Percentiles rank a stretch among this genome's conserved stretches.
phyloP scores from a whole-genome alignment of 2,329 filamentous ascomycete genomes.

The Apiospora marii region DNA sequence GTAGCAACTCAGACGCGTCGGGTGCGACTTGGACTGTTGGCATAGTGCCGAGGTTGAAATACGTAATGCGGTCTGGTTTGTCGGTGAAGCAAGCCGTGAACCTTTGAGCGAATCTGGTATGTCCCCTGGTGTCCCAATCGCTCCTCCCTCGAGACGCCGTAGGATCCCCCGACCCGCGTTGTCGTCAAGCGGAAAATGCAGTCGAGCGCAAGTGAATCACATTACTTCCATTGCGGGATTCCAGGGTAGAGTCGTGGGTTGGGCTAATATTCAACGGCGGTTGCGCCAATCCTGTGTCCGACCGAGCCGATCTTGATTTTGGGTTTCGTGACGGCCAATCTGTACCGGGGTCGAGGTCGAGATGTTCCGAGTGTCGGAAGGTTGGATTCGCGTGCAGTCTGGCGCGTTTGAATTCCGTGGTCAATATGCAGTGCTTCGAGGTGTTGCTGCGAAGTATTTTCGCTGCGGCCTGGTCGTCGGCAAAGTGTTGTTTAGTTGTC shows the following conservation, averaged over 20 bases:
- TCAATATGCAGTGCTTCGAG: not conserved
- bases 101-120: not conserved
- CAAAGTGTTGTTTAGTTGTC: not conserved
- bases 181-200: slow-evolving; percentile 7
- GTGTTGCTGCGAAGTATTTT: not conserved
- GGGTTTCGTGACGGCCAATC: not conserved
- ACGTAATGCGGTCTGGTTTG: not conserved
- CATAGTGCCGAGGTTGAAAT: slow-evolving; percentile 51
- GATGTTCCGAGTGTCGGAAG: not conserved
- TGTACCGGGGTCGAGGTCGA: not conserved
- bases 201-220: not conserved
- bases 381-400: not conserved
- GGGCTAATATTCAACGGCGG: not conserved
- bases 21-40: slow-evolving; percentile 64
- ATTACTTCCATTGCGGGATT: slow-evolving; percentile 10
- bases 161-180: slow-evolving; percentile 16
- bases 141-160: slow-evolving; percentile 11
- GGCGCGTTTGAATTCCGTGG: not conserved
- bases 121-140: slow-evolving; percentile 7
- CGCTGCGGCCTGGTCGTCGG: not conserved
- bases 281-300: not conserved
- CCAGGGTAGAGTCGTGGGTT: not conserved
- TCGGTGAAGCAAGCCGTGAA: not conserved
- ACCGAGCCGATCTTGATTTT: not conserved
- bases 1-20: slow-evolving; percentile 61